Evolutionary conservation across 495 filamentous ascomycete species (phyloP), one percentile per base, ranked within the genome.

Genomic region (Aspergillus diversus): DNA sequence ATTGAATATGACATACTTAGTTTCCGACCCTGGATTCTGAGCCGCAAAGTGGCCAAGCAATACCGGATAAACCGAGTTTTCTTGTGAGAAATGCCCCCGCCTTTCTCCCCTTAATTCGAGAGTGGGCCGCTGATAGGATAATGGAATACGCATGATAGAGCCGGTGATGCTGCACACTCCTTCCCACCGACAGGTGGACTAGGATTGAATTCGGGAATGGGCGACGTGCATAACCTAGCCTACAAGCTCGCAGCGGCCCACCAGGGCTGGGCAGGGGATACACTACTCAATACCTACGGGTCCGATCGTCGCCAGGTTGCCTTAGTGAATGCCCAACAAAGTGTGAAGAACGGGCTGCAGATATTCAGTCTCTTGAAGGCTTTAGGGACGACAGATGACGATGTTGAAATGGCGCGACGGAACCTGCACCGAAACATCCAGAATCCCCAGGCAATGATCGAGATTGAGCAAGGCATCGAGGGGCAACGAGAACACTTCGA

Each of bases 121-220:
- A 11, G 39, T 11, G 11, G 0, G 13, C 21, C 6, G 11, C 31
- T 27, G 16, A 27, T 3, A 7, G n/a, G 34, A 7, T 33, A 48
- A 33, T 31, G 42, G 12, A 9, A 35, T 46, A 39, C 4, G 8
- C 9, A 9, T 52, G 58, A 50, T 31, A 76, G 76, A 48, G 84
- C 81, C 33, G 86, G 86, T 9, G 85, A 88, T 69, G 80, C 84
- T 34, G 76, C 75, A 15, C 75, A 77, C 52, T 71, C 70, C 21
- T 75, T 75, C 58, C 72, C 73, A 31, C 69, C 73, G 32, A 68
- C 71, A 53, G 76, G 73, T 11, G 73, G 75, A 4, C 68, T 76
- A 11, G 75, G 75, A 3, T 53, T 79, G 48, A 76, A 77, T 48
- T 71, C 60, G 33, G 75, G 75, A 12, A 33, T 79, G 6, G 75